These are phyloP conservation scores for Metschnikowia bowlesiae DNA, from an alignment of 805 yeast genomes.

Conservation along the genomic window DNA sequence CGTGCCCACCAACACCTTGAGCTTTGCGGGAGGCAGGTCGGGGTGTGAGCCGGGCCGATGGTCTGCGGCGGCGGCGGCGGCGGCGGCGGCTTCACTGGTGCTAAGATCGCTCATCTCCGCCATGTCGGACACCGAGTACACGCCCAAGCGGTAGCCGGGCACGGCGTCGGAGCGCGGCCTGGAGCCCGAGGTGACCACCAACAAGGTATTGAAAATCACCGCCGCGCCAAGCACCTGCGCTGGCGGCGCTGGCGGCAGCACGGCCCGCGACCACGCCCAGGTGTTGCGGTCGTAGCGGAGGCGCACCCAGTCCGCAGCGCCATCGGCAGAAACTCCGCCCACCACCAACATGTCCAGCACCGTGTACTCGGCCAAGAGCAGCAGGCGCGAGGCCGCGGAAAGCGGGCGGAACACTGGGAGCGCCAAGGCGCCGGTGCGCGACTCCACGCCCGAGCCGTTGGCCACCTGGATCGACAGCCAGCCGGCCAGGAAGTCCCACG, in stretches of 20 bases:
- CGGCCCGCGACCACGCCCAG: conserved; percentile 36
- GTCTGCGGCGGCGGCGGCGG: background rate
- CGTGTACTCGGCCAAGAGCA: conserved; percentile 29
- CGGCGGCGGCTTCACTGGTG: conserved; percentile 16
- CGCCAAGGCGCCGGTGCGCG: conserved; percentile 50
- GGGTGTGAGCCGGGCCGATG: conserved; percentile 3
- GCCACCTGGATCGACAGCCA: conserved; percentile 55
- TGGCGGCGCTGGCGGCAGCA: conserved; percentile 8
- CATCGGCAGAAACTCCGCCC: conserved; percentile 52
- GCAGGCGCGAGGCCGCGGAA: conserved; percentile 18
- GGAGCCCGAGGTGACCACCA: conserved; percentile 32
- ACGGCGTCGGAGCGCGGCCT: no score
- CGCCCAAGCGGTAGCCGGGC: conserved; percentile 27
- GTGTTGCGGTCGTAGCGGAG: conserved; percentile 30
- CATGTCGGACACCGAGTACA: conserved; percentile 39
- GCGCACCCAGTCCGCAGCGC: conserved; percentile 39
- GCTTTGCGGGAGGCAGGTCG: background rate
- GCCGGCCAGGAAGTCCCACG: conserved; percentile 61
- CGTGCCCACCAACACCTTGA: conserved; percentile 33
- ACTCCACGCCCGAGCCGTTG: conserved; percentile 34
- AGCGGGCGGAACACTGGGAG: conserved; percentile 48
- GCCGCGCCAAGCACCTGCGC: conserved; percentile 46
- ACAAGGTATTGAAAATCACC: conserved; percentile 46
- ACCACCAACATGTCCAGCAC: conserved; percentile 46
- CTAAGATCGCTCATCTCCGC: conserved; percentile 25